phyloP scores from a whole-genome alignment of 805 yeast species.

The Wickerhamomyces silvicola region DNA sequence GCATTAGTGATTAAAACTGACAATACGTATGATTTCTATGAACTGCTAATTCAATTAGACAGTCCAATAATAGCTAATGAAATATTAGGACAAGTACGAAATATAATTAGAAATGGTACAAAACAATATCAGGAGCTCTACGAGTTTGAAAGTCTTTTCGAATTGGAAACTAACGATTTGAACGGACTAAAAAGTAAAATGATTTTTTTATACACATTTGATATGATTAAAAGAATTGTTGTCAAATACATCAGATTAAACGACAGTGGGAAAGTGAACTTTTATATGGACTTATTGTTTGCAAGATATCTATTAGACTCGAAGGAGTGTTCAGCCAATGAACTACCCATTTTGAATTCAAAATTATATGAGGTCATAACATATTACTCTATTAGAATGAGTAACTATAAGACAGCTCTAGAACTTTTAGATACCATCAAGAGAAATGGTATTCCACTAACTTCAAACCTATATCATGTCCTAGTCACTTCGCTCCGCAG shows the following conservation, averaged over 20 bases:
- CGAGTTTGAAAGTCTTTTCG: slow-evolving; percentile 6
- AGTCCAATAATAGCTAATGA: not conserved
- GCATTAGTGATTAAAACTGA: too few relatives aligned
- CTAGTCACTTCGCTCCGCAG: slow-evolving; percentile 13
- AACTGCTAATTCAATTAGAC: not conserved
- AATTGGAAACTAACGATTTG: not conserved
- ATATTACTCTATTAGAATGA: slow-evolving; percentile 10
- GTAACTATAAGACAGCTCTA: slow-evolving; percentile 10
- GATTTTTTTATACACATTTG: slow-evolving; percentile 7
- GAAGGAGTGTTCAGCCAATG: not conserved
- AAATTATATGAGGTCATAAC: slow-evolving; percentile 14
- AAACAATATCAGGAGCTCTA: slow-evolving; percentile 1
- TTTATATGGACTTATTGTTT: slow-evolving; percentile 10
- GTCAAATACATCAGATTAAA: slow-evolving; percentile 2
- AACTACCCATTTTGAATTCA: not conserved
- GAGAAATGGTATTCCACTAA: slow-evolving; percentile 6
- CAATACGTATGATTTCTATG: slow-evolving; percentile 1
- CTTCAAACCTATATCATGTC: slow-evolving; percentile 12
- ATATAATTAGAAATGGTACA: slow-evolving; percentile 4
- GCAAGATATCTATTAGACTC: slow-evolving; percentile 4
- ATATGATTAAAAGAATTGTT: slow-evolving; percentile 9
- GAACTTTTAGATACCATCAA: slow-evolving; percentile 11
- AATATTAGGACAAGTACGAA: slow-evolving; percentile 1
- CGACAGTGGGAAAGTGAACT: slow-evolving; percentile 3
- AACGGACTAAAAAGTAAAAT: slow-evolving; percentile 4